These are phyloP conservation scores for Yarrowia sp. DNA, from an alignment of 805 yeast species.

Conservation along the genomic window DNA sequence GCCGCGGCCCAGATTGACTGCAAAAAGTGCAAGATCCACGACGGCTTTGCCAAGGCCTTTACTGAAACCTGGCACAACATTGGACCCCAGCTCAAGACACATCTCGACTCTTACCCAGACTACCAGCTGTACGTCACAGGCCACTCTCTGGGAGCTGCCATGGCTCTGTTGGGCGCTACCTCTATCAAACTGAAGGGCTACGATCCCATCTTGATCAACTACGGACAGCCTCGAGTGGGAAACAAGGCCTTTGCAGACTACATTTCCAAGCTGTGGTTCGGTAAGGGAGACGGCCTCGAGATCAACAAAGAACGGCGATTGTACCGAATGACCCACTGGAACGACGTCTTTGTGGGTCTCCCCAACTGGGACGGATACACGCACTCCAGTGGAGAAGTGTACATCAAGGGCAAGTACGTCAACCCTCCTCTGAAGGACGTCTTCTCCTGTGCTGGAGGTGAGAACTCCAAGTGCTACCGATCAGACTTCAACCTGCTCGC, in stretches of 20 bases:
- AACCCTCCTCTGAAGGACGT: slow-evolving; percentile 2
- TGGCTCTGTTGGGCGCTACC: slow-evolving; percentile 65
- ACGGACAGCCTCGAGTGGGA: slow-evolving; percentile 71
- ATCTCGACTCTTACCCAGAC: slow-evolving; percentile 50
- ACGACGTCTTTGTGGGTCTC: slow-evolving; percentile 18
- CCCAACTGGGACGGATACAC: slow-evolving; percentile 18
- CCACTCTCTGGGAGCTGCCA: slow-evolving; percentile 79
- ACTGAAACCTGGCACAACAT: slow-evolving; percentile 21
- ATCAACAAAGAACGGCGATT: slow-evolving; percentile 1
- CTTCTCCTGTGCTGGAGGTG: slow-evolving; percentile 6
- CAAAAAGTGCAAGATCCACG: slow-evolving; percentile 17
- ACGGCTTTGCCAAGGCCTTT: slow-evolving; percentile 23
- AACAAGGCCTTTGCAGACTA: slow-evolving; percentile 50
- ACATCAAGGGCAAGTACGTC: neutral
- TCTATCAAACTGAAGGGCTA: slow-evolving; percentile 62
- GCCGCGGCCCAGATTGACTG: neutral
- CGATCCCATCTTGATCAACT: slow-evolving; percentile 62
- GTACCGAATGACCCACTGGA: slow-evolving; percentile 27
- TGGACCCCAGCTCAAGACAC: neutral
- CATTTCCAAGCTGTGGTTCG: slow-evolving; percentile 4
- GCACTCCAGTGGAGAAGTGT: slow-evolving; percentile 21
- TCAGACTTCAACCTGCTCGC: neutral
- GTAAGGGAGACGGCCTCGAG: slow-evolving; percentile 4
- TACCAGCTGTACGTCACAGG: slow-evolving; percentile 65
- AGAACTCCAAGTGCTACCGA: slow-evolving; percentile 8